Evolutionary conservation across 208 protist genomes (phyloP), one percentile per base, ranked within the genome.

Genomic region (Trypanosoma conorhini): DNA sequence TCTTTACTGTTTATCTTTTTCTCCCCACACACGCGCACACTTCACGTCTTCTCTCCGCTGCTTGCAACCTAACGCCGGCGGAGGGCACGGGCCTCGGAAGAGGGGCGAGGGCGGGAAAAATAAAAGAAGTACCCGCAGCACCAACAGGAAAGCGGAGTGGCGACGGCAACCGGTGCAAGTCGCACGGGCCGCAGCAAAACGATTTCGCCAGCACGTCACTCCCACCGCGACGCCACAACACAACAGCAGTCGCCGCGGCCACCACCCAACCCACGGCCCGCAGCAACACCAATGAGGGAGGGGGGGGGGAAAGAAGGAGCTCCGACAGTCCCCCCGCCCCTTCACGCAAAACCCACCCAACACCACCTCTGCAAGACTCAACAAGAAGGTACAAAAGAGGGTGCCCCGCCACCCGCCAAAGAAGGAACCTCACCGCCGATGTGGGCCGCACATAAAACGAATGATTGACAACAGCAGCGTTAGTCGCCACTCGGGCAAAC

Each of bases 381-480:
- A 28, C 30, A 19, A 42, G 33, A 44, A 30, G 63, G 57, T 62
- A 62, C 54, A 78, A 69, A 67, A 61, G 70, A 72, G 71, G 71
- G n/a, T 75, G 58, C 57, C 66, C 31, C n/a, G n/a, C n/a, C n/a
- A n/a, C 26, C 46, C 1, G 38, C 35, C 13, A 70, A 57, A 59
- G 54, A 56, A 67, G 15, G 24, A 62, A 33, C 5, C 48, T 66
- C 40, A 70, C 50, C 24, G 13, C 28, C 51, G 60, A 59, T 62
- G 70, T 76, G 62, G 55, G 21, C 83, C 83, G 69, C 87, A 93
- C 30, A 96, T 81, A 15, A 96, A 50, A 12, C 83, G 80, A 57
- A 96, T 76, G 12, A 91, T 70, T 15, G 73, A 76, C 76, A 89
- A 76, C n/a, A 86, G 83, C 10, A 86, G 69, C 40, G 88, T 82